phyloP scores from a whole-genome alignment of 2,329 filamentous ascomycete species.

The Sarocladiaceae sp. region DNA sequence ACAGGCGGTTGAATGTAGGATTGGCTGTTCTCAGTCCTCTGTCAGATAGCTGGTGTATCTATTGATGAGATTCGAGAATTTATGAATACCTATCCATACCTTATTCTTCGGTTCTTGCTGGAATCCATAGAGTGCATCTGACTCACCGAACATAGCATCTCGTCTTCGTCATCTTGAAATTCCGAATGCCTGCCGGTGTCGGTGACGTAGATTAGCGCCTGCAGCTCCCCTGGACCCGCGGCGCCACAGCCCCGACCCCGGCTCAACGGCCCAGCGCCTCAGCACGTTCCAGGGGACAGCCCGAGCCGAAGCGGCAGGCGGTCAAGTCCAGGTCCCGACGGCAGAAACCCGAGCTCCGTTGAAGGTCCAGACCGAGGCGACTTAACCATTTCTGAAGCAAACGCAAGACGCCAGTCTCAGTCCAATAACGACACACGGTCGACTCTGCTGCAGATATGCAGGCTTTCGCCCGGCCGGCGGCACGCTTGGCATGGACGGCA shows the following conservation, averaged over 20 bases:
- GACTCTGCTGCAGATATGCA: conserved; percentile 24
- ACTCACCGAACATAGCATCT: no score
- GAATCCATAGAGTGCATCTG: no score
- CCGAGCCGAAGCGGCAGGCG: conserved; percentile 1
- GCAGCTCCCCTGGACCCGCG: neutral
- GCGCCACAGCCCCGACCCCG: conserved; percentile 5
- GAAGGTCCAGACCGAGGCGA: neutral
- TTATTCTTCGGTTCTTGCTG: no score
- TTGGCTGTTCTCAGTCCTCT: no score
- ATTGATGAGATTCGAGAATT: no score
- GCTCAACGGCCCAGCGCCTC: neutral
- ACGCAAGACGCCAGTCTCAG: no score
- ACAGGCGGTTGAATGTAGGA: neutral
- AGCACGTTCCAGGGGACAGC: conserved; percentile 2
- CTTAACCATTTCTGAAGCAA: no score
- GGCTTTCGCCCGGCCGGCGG: conserved; percentile 27
- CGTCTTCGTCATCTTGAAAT: neutral
- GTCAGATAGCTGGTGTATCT: no score
- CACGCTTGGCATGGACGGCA: conserved; percentile 21
- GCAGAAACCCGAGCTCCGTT: conserved; percentile 7
- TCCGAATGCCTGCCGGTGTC: neutral
- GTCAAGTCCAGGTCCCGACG: neutral
- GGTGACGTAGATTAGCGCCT: conserved; percentile 5
- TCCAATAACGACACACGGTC: neutral
- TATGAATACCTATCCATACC: no score